A percentile compares a stretch with the other conserved stretches of the same genome.
Conservation (phyloP, 176 grass and related monocot species). For the Guadua angustifolia region DNA sequence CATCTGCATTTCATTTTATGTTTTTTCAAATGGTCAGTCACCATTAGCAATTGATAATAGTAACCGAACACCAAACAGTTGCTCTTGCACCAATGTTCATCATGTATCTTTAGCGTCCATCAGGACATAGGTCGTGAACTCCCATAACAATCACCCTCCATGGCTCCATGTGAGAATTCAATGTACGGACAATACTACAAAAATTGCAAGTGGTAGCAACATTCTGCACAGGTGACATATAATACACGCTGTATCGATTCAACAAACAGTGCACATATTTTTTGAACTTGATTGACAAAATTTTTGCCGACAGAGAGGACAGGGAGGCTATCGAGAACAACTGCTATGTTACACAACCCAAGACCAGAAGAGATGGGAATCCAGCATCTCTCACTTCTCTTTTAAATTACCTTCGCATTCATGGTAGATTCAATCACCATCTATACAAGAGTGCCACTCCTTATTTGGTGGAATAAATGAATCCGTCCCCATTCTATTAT, state of each 20-base stretch:
- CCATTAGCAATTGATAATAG: neutral
- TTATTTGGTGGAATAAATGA: conserved; percentile 58
- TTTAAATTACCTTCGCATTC: conserved; percentile 42
- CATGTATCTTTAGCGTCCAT: neutral
- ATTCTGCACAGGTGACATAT: conserved; percentile 55
- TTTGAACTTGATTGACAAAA: conserved; percentile 41
- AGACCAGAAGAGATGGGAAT: conserved; percentile 12
- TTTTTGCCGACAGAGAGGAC: neutral
- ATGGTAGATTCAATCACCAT: conserved; percentile 46
- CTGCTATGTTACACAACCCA: conserved; percentile 50
- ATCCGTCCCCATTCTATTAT: conserved; percentile 47
- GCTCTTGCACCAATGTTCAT: conserved; percentile 3
- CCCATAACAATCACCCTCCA: conserved; percentile 1
- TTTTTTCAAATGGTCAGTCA: neutral
- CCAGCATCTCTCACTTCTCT: conserved; percentile 16
- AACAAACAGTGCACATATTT: conserved; percentile 44
- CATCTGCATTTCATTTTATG: neutral
- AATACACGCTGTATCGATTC: conserved; percentile 26
- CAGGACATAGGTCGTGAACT: neutral
- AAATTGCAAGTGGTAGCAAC: conserved; percentile 30
- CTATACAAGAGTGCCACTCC: conserved; percentile 60
- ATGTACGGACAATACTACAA: neutral
- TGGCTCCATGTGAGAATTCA: neutral
- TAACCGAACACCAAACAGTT: neutral
- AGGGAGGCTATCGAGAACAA: conserved; percentile 41